Base-by-base conservation (phyloP, 441 rosid species). In the Arabidopsis lyrata region DNA sequence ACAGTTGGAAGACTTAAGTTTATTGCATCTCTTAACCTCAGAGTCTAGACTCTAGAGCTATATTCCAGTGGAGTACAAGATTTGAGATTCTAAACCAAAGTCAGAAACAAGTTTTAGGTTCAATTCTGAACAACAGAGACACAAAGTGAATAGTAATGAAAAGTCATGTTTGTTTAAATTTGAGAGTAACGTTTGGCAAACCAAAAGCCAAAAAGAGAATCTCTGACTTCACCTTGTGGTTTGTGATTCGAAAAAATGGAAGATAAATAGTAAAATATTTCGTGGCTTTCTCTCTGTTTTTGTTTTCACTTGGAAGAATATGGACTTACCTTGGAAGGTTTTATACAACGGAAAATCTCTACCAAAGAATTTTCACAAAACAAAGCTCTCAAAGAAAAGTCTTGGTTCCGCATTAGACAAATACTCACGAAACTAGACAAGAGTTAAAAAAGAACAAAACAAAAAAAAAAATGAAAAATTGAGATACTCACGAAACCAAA, bases 301-400 rank as follows among this genome's bases (percentile, higher is more conserved):
- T 41, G 36, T 68, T 41, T 36, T 63, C 70, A 45, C 16, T 53
- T 27, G 54, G 24, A 57, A 57, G 44, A 50, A 50, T 18, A 66
- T 65, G 48, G 50, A 50, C n/a, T 59, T 60, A 52, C 45, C n/a
- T 27, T 34, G 56, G 65, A 55, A 66, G 54, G 70, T 61, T 72
- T 77, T 77, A 65, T 66, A 72, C 80, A 67, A 60, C 49, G 29
- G 29, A 65, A 66, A 42, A 52, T 29, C 70, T 54, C 59, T 60
- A 77, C 65, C 73, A 77, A 72, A 65, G 45, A 70, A 77, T 63
- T 39, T 49, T 12, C 61, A 29, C 41, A 53, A 72, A 35, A 35
- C 42, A 65, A 47, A 66, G 54, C 47, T 61, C 77, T 60, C 64
- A 52, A 53, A 59, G 45, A 42, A 65, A 77, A 36, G 22, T 57